These are phyloP conservation scores for Auriscalpium microsporum DNA, from an alignment of 768 basidiomycete species.

Conservation along the genomic window DNA sequence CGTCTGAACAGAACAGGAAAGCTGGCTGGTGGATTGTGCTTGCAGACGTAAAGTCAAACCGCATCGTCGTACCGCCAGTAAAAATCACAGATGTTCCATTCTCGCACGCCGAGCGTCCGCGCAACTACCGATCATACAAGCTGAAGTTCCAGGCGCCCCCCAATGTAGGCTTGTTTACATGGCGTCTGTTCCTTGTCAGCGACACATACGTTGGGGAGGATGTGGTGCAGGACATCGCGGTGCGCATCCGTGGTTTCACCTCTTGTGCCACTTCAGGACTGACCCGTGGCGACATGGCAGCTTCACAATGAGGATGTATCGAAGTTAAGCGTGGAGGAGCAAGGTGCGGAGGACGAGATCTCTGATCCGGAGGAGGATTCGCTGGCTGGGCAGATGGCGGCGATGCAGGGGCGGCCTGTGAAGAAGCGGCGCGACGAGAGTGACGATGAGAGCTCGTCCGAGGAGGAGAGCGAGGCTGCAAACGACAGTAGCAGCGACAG, in stretches of 20 bases:
- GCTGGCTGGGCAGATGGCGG: slow-evolving; percentile 95
- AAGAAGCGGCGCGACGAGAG: slow-evolving; percentile 51
- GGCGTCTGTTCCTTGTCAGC: slow-evolving; percentile 79
- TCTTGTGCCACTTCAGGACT: neutral
- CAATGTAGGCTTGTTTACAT: slow-evolving; percentile 73
- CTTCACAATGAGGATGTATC: slow-evolving; percentile 77
- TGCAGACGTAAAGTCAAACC: slow-evolving; percentile 77
- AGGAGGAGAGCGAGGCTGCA: slow-evolving; percentile 37
- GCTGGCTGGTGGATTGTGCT: slow-evolving; percentile 90
- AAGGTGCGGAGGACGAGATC: slow-evolving; percentile 80
- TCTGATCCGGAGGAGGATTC: slow-evolving; percentile 97
- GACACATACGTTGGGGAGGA: slow-evolving; percentile 89
- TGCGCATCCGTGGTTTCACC: slow-evolving; percentile 29
- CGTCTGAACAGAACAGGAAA: slow-evolving; percentile 58
- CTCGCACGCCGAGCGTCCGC: slow-evolving; percentile 36
- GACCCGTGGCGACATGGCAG: slow-evolving; percentile 28
- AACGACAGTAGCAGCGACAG: slow-evolving; percentile 45
- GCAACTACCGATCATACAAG: slow-evolving; percentile 77
- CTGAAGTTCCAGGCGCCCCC: slow-evolving; percentile 94
- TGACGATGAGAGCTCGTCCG: slow-evolving; percentile 44
- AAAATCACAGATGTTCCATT: slow-evolving; percentile 74
- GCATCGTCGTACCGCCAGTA: slow-evolving; percentile 80
- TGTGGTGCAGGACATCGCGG: slow-evolving; percentile 57
- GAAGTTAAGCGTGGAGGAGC: slow-evolving; percentile 46
- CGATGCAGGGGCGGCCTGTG: slow-evolving; percentile 82